Evolutionary conservation across 2,329 filamentous ascomycete genomes (phyloP).

Genomic region (Verticillium nonalfalfae): DNA sequence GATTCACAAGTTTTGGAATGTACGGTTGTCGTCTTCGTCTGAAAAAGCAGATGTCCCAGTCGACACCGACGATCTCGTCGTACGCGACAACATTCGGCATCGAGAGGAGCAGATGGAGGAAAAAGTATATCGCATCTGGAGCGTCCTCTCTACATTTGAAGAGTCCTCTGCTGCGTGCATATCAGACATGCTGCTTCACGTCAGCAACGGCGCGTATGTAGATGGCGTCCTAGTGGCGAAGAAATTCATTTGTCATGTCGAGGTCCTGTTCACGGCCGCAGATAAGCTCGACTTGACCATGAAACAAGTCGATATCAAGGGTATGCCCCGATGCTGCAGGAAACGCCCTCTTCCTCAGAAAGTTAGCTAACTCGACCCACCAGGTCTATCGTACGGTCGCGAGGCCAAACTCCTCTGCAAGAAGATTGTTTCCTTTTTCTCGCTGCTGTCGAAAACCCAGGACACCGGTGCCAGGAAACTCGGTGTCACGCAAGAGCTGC

Average conservation of each 20-base stretch:
- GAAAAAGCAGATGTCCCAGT: conserved; percentile 37
- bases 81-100: conserved; percentile 69
- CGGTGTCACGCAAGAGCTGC: conserved; percentile 93
- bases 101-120: conserved; percentile 95
- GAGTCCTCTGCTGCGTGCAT: conserved; percentile 97
- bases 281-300: conserved; percentile 78
- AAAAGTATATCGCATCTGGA: conserved; percentile 98
- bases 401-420: conserved; percentile 99
- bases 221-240: conserved; percentile 93
- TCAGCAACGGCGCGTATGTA: conserved; percentile 94
- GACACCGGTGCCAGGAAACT: conserved; percentile 85
- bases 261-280: conserved; percentile 83
- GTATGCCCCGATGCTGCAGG: conserved; percentile 37
- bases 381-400: conserved; percentile 82
- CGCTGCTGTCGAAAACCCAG: conserved; percentile 87
- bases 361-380: conserved; percentile 5
- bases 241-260: conserved; percentile 93
- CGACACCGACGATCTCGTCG: conserved; percentile 47
- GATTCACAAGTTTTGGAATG: conserved; percentile 99
- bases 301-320: conserved; percentile 63
- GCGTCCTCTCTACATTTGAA: conserved; percentile 92
- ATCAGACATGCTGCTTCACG: conserved; percentile 96
- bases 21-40: conserved; percentile 65
- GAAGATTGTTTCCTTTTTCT: conserved; percentile 98
- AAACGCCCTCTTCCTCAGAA: neutral